phyloP scores from a whole-genome alignment of 176 grass and related monocot species.

The Oryza nivara region DNA sequence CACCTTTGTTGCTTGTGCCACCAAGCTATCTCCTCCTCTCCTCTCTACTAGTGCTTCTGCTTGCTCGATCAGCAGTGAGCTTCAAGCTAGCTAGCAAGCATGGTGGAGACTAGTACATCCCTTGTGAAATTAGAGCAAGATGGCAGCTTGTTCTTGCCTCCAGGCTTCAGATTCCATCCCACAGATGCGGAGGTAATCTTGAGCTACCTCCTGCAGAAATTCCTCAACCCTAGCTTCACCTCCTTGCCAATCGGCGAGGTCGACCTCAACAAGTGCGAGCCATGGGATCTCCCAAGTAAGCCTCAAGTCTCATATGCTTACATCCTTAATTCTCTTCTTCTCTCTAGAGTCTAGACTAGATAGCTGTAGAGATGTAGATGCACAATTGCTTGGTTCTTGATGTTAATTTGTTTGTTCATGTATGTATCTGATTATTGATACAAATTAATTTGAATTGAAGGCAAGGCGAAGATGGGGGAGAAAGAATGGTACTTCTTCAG shows the following conservation, averaged over 20 bases:
- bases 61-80: no score
- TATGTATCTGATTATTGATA: background rate
- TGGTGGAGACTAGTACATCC: background rate
- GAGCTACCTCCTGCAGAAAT: conserved; percentile 54
- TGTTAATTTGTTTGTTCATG: background rate
- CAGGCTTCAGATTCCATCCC: conserved; percentile 66
- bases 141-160: conserved; percentile 46
- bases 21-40: conserved; percentile 6
- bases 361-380: background rate
- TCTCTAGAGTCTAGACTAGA: no score
- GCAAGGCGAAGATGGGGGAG: conserved; percentile 74
- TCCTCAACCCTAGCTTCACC: conserved; percentile 48
- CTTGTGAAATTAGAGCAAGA: conserved; percentile 17
- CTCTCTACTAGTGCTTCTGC: background rate
- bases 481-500: conserved; percentile 79
- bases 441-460: conserved; percentile 27
- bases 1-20: background rate
- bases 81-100: conserved; percentile 17
- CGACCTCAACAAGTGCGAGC: conserved; percentile 88
- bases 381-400: background rate
- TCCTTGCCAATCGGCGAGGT: conserved; percentile 58
- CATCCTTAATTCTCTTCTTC: no score
- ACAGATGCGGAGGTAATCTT: conserved; percentile 58
- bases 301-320: no score
- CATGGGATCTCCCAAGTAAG: conserved; percentile 85